Evolutionary conservation across 2,329 filamentous ascomycete genomes (phyloP), one percentile per base, ranked within the genome.

Genomic region (Elsinoe batatas): DNA sequence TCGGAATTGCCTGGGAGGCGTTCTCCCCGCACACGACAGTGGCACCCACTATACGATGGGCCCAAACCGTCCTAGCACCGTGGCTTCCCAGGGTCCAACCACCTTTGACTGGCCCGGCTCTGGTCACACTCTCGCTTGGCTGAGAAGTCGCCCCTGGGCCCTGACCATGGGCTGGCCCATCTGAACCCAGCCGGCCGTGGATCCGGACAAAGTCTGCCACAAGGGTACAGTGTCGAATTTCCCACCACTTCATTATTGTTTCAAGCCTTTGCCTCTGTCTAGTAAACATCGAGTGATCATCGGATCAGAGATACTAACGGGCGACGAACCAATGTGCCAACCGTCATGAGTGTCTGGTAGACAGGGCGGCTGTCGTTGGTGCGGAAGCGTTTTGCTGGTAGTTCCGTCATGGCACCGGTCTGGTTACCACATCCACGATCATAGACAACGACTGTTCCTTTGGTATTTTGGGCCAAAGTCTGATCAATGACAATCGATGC

Each of bases 371-470:
- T 35, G 44, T 20, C 44, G 35, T 49, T 49, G 44, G 44, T 15
- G 44, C 44, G 44, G 44, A 49, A 49, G 44, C 44, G 44, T 49
- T 49, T 49, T 22, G 18, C 33, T 20, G 47, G 37, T 33, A 6
- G 47, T 51, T 51, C 35, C 44, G 44, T n/a, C 44, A 15, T 49
- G 44, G 44, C 44, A 49, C 15, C 33, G 12, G 35, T 38, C 47
- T 38, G 47, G 47, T 51, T 51, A 20, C 47, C 47, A 51, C 22
- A 51, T 33, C 47, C 47, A 51, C 47, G 35, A 51, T 15, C 26
- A 35, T 35, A 22, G 15, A 11, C 47, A 51, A 51, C 47, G 47
- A 36, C 26, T 5, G 47, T 51, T 51, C 47, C 35, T 35, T 15
- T 51, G 33, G 13, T 51, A 38, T 37, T 51, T 44, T 44, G 12